A percentile compares a stretch with the other conserved stretches of the same genome.
These are phyloP conservation scores for Parasarocladium wereldwijsianum DNA, from an alignment of 2,329 filamentous ascomycete species.

Conservation along the genomic window DNA sequence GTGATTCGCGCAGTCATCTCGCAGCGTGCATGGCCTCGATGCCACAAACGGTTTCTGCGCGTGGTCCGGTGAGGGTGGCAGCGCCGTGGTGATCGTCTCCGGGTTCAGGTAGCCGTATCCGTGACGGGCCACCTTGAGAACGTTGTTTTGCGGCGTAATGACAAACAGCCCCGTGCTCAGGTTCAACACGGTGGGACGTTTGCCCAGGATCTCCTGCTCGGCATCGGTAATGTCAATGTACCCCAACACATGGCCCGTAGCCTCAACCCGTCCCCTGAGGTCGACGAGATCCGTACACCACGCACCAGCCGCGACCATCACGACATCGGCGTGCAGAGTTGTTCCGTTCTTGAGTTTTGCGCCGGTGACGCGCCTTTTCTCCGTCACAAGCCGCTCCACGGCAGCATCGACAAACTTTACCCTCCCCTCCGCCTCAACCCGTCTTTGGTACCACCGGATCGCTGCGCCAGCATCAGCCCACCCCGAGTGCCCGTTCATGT, in stretches of 20 bases:
- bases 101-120: constrained; percentile 52
- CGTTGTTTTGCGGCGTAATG: constrained; percentile 47
- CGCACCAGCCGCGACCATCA: constrained; percentile 71
- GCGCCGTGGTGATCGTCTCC: constrained; percentile 17
- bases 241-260: constrained; percentile 68
- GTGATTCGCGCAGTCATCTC: constrained; percentile 24
- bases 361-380: constrained; percentile 34
- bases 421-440: constrained; percentile 38
- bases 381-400: constrained; percentile 26
- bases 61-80: constrained; percentile 15
- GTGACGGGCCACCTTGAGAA: constrained; percentile 60
- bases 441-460: constrained; percentile 48
- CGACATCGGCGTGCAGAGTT: constrained; percentile 47
- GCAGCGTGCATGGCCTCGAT: constrained; percentile 20
- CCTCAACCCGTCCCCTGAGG: constrained; percentile 57
- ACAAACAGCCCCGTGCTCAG: constrained; percentile 58
- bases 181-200: constrained; percentile 61
- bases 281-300: constrained; percentile 74
- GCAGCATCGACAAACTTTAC: constrained; percentile 39
- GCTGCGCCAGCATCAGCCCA: constrained; percentile 67
- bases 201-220: constrained; percentile 50
- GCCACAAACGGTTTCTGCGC: constrained; percentile 16
- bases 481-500: constrained; percentile 58
- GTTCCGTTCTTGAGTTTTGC: constrained; percentile 22
- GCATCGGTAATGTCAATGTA: constrained; percentile 61